Evolutionary conservation across 257 asterid species (phyloP), one percentile per base, ranked within the genome.

Genomic region (Catharanthus roseus): DNA sequence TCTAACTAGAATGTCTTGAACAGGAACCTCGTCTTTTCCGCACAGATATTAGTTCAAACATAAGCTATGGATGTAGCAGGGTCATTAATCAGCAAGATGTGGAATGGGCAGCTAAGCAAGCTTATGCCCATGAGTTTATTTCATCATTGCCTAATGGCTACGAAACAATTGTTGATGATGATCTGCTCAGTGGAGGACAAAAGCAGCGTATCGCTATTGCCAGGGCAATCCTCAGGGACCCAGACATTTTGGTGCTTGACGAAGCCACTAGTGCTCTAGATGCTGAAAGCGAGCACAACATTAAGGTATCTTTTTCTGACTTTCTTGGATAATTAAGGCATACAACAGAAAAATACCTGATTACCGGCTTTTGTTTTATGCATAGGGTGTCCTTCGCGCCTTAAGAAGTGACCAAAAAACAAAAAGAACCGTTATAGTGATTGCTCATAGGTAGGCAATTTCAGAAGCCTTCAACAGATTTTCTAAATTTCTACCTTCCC

Each of bases 201-300:
- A 95, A 91, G 83, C 99, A 95, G 75, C 84, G 99, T 51, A 95
- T 95, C 18, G 97, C 99, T 63, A 95, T 95, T 55, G 97, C 97
- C 55, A 80, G 97, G 73, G 99, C 99, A 55, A 79, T 95, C 53
- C 90, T 95, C 68, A 86, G 97, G 74, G 93, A 95, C 77, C 97
- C 97, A 2, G 87, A 86, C 78, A 84, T 95, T 79, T 78, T 91
- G 83, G 82, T 93, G 33, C 96, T 93, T 62, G 99, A 93, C 81
- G 99, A 93, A 85, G 99, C 97, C 62, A 95, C 99, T 1, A 95
- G 99, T 76, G 97, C 97, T 70, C 85, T 95, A 18, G 99, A 95
- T 82, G 99, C 97, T 1, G 97, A 89, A 81, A 91, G 96, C 19
- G 99, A 95, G 79, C 97, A 95, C 87, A 85, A 89, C 78, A 84